These are phyloP conservation scores for Kodamaea hsintzibuensis DNA, from an alignment of 805 yeast species.

Conservation along the genomic window DNA sequence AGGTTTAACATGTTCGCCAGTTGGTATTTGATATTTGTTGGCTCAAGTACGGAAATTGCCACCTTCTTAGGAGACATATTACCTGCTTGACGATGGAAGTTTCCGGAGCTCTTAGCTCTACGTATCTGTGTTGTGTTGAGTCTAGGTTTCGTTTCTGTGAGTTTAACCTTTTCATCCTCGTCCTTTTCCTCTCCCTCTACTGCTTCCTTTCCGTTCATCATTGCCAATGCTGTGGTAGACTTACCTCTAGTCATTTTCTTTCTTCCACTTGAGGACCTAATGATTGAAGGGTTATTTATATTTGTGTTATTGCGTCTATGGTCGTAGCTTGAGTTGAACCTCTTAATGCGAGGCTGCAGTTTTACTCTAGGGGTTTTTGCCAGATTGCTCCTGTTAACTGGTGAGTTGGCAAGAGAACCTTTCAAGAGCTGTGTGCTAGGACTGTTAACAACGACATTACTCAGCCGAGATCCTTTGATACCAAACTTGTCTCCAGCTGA, in stretches of 20 bases:
- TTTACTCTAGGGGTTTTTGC: slow-evolving; percentile 9
- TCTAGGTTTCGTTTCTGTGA: background rate
- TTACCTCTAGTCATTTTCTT: slow-evolving; percentile 16
- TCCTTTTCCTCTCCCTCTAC: slow-evolving; percentile 11
- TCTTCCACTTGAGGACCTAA: slow-evolving; percentile 1
- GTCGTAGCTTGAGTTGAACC: slow-evolving; percentile 23
- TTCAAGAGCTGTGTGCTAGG: slow-evolving; percentile 10
- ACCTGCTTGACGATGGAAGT: slow-evolving; percentile 19
- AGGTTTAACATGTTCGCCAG: slow-evolving; percentile 4
- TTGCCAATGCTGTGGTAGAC: slow-evolving; percentile 23
- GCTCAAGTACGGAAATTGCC: background rate
- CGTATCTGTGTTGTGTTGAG: slow-evolving; percentile 16
- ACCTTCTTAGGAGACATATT: slow-evolving; percentile 2
- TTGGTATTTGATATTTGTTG: background rate
- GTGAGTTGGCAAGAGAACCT: slow-evolving; percentile 21
- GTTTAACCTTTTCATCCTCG: slow-evolving; percentile 1
- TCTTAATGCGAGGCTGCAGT: slow-evolving; percentile 20
- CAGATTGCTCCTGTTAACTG: slow-evolving; percentile 17
- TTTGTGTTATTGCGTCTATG: slow-evolving; percentile 18
- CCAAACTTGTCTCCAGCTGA: slow-evolving; percentile 21
- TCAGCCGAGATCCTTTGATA: slow-evolving; percentile 2
- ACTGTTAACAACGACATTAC: slow-evolving; percentile 3
- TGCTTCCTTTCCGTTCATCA: slow-evolving; percentile 15
- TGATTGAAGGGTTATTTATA: slow-evolving; percentile 8
- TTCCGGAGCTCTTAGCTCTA: slow-evolving; percentile 39